Evolutionary conservation across 2,329 filamentous ascomycete genomes (phyloP), one percentile per base, ranked within the genome.

Genomic region (Waltergamsia citrina): DNA sequence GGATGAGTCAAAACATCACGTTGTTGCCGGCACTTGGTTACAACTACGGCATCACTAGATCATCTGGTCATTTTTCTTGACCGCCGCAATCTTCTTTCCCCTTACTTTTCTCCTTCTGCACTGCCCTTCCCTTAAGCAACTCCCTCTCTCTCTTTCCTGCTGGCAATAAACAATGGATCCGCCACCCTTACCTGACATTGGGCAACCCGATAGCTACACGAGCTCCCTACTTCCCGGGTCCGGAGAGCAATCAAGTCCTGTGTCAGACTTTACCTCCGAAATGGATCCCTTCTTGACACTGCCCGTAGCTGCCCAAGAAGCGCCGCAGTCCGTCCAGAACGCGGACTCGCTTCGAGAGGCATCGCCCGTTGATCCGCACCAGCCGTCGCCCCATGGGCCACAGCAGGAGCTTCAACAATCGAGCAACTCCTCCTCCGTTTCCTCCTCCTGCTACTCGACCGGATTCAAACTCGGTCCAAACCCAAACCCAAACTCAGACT

Each of bases 151-250:
- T 24, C 20, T 23, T 7, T 12, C 10, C 21, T 25, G 11, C 15
- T 26, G 31, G 20, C 4, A 12, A 35, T 35, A 27, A 38, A 26
- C 4, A 12, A 35, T 35, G 33, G 38, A 36, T 39, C 32, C 35
- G 32, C 30, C 38, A 46, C 43, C 43, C 33, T 49, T 45, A 42
- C 41, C 49, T 46, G 40, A 49, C 29, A 43, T 41, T 36, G 47
- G 43, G 33, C 45, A 46, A 43, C 37, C 45, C 37, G 41, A 43
- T 39, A 53, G 51, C 51, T 56, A 54, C 51, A 54, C 53, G 43
- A 52, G 43, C 37, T 24, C 41, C 35, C 41, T 45, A 27, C 34
- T 38, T 38, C 38, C 45, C 38, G 45, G 41, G 40, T 38, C 44
- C 37, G 43, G 39, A 36, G 46, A 49, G 42, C 50, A 51, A 45